Evolutionary conservation across 2,329 filamentous ascomycete genomes (phyloP).

Genomic region (Calycina herbarum): DNA sequence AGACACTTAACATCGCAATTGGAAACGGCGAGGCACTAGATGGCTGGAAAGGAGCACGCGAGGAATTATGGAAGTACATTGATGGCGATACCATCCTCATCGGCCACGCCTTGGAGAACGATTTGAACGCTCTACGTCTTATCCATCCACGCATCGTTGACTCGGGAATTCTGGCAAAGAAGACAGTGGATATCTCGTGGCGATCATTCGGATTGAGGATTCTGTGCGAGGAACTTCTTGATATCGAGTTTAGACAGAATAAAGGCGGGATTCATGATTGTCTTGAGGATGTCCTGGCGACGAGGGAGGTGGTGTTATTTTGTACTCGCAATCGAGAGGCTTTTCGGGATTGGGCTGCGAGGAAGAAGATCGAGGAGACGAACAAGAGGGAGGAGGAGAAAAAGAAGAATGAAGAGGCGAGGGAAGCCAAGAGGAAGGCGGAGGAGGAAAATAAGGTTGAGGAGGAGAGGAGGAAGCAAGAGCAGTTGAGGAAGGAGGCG

Average conservation of each 20-base stretch:
- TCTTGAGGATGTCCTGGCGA: slow-evolving; percentile 50
- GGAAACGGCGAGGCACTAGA: slow-evolving; percentile 36
- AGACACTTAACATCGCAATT: slow-evolving; percentile 38
- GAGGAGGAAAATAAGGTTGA: background rate
- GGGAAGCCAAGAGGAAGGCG: background rate
- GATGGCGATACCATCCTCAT: slow-evolving; percentile 48
- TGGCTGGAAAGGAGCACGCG: slow-evolving; percentile 46
- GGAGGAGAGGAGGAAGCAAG: background rate
- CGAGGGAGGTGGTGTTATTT: slow-evolving; percentile 50
- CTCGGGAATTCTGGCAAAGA: slow-evolving; percentile 42
- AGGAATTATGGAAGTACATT: slow-evolving; percentile 43
- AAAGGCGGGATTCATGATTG: slow-evolving; percentile 45
- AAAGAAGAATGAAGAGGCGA: background rate
- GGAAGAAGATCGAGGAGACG: slow-evolving; percentile 25
- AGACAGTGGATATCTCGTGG: slow-evolving; percentile 33
- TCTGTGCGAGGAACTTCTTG: slow-evolving; percentile 40
- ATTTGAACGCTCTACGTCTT: slow-evolving; percentile 46
- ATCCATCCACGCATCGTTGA: slow-evolving; percentile 47
- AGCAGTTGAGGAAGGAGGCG: background rate
- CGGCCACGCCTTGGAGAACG: slow-evolving; percentile 48
- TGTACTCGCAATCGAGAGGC: slow-evolving; percentile 42
- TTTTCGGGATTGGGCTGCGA: slow-evolving; percentile 40
- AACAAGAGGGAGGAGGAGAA: slow-evolving; percentile 20
- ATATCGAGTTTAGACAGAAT: slow-evolving; percentile 40
- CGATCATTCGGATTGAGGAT: slow-evolving; percentile 41